phyloP scores from a whole-genome alignment of 192 early-diverging fungal genomes.

The Coemansia sp. region DNA sequence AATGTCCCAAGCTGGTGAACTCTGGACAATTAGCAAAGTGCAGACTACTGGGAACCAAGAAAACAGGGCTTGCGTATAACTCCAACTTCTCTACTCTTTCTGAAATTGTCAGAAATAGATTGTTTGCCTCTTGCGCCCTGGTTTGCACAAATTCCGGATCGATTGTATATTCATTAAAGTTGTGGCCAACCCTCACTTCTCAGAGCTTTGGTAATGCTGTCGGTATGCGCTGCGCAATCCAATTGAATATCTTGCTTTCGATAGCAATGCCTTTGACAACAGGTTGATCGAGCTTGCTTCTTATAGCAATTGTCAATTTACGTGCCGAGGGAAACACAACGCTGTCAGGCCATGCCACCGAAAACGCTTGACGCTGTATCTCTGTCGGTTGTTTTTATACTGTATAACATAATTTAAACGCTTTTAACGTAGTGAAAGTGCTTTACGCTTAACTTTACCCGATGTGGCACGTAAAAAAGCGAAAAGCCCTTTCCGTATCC shows the following conservation, averaged over 20 bases:
- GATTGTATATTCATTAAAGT: neutral
- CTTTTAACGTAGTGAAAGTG: neutral
- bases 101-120: neutral
- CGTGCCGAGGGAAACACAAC: neutral
- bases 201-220: neutral
- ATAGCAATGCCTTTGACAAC: neutral
- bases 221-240: neutral
- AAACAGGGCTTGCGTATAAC: neutral
- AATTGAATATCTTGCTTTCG: neutral
- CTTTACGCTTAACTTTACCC: neutral
- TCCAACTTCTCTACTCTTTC: neutral
- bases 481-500: neutral
- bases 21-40: neutral
- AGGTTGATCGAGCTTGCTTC: neutral
- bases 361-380: neutral
- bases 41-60: neutral
- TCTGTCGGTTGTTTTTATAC: neutral
- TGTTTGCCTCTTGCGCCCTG: neutral
- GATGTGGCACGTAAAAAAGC: neutral
- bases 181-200: neutral
- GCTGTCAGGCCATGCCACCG: neutral
- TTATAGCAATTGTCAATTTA: neutral
- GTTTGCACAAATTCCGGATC: neutral
- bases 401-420: neutral
- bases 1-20: neutral